Conservation (phyloP, 495 filamentous ascomycete genomes). For the Pyrenopolyporus hunteri region DNA sequence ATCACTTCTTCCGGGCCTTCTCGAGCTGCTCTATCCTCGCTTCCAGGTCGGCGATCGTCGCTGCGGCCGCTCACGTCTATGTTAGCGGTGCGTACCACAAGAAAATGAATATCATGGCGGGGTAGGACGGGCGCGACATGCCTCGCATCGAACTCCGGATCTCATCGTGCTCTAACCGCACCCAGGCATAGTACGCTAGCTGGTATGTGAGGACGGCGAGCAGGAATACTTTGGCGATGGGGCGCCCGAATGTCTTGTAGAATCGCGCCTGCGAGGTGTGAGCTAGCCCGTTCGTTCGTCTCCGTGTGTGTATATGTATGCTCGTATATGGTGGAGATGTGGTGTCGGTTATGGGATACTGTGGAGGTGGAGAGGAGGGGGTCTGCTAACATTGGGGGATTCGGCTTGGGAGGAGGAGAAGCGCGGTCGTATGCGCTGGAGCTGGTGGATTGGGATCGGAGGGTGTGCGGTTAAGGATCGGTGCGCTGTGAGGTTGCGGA, state of each 20-base stretch:
- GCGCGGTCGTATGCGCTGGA: constrained; percentile 15
- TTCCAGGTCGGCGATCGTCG: constrained; percentile 43
- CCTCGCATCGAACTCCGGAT: constrained; percentile 65
- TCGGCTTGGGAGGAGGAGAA: constrained; percentile 27
- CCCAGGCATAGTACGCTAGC: constrained; percentile 80
- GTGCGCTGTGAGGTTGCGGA: constrained; percentile 11
- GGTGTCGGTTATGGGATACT: neutral
- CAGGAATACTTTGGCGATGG: constrained; percentile 84
- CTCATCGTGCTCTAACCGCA: constrained; percentile 83
- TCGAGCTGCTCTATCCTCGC: constrained; percentile 41
- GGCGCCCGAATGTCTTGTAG: constrained; percentile 79
- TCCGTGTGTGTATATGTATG: neutral
- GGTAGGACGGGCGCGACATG: constrained; percentile 20
- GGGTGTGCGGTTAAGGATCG: constrained; percentile 1
- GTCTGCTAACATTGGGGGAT: constrained; percentile 36
- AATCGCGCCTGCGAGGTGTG: constrained; percentile 62
- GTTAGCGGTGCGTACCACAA: constrained; percentile 4
- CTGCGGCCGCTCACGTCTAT: constrained; percentile 19
- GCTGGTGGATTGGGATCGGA: constrained; percentile 7
- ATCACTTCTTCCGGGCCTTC: constrained; percentile 31
- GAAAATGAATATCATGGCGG: neutral
- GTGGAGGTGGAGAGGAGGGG: neutral
- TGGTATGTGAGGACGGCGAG: constrained; percentile 91
- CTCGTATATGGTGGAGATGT: too few relatives aligned
- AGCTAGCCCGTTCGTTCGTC: neutral